phyloP scores from a whole-genome alignment of 371 early-diverging fungal species.

The Lichtheimia ornata region DNA sequence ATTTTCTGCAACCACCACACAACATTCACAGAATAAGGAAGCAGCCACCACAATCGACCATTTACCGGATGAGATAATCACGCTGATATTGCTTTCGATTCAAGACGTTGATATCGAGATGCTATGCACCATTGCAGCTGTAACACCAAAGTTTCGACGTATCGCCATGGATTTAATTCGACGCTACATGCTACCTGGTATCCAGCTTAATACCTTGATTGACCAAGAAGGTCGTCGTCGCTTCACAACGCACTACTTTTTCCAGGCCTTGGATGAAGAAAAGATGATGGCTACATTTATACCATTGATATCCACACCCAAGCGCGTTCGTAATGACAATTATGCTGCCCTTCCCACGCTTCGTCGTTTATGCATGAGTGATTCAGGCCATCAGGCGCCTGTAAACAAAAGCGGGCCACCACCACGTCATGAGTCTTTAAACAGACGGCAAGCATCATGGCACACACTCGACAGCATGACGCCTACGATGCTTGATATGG shows the following conservation, averaged over 20 bases:
- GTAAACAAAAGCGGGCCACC: no score
- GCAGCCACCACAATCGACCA: slow-evolving; percentile 8
- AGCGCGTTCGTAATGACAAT: slow-evolving; percentile 9
- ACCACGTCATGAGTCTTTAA: no score
- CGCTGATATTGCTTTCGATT: slow-evolving; percentile 8
- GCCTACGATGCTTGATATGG: not conserved
- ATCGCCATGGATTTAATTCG: slow-evolving; percentile 8
- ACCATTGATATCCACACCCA: slow-evolving; percentile 7
- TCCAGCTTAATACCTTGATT: slow-evolving; percentile 8
- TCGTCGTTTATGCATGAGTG: slow-evolving; percentile 9
- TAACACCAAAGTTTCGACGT: slow-evolving; percentile 3
- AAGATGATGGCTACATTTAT: slow-evolving; percentile 9
- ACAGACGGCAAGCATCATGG: slow-evolving; percentile 8
- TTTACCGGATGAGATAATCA: slow-evolving; percentile 19
- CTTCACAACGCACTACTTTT: slow-evolving; percentile 9
- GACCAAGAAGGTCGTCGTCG: slow-evolving; percentile 23
- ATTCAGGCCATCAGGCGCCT: not conserved
- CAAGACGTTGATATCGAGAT: slow-evolving; percentile 9
- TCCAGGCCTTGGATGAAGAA: slow-evolving; percentile 8
- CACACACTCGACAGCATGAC: slow-evolving; percentile 9
- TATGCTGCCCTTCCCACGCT: slow-evolving; percentile 11
- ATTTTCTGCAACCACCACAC: not conserved
- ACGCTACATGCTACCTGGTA: slow-evolving; percentile 11
- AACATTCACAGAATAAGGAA: not conserved
- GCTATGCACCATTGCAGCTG: slow-evolving; percentile 9